phyloP scores from a whole-genome alignment of 345 rosid species.

The Citrus inodora region DNA sequence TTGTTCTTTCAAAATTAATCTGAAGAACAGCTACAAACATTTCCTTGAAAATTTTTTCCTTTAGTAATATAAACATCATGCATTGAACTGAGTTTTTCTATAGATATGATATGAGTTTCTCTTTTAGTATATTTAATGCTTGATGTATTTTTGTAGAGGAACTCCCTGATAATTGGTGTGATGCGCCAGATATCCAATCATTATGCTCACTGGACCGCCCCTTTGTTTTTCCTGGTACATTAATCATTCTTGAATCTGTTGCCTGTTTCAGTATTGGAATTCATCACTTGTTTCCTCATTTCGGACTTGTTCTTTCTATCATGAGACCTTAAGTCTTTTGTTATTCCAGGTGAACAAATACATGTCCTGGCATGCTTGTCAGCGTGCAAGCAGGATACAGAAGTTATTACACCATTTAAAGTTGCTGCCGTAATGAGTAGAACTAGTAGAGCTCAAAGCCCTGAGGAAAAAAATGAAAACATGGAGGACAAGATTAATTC shows the following conservation, averaged over 20 bases:
- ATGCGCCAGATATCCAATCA: conserved; percentile 55
- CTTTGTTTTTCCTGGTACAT: conserved; percentile 87
- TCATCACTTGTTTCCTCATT: neutral
- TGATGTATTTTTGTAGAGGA: conserved; percentile 46
- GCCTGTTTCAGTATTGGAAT: conserved; percentile 16
- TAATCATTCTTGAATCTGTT: conserved; percentile 6
- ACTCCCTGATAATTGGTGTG: conserved; percentile 69
- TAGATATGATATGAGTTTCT: neutral
- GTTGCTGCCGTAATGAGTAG: conserved; percentile 88
- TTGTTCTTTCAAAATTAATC: neutral
- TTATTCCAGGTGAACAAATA: conserved; percentile 79
- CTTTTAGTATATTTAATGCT: conserved; percentile 5
- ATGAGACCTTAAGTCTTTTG: conserved; percentile 18
- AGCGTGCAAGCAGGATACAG: conserved; percentile 66
- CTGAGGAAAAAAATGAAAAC: conserved; percentile 50
- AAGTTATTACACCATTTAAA: conserved; percentile 87
- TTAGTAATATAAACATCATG: neutral
- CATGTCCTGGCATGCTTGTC: conserved; percentile 90
- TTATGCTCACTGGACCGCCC: conserved; percentile 69
- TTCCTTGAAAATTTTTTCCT: neutral
- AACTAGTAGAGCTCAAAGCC: conserved; percentile 55
- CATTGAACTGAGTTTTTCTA: neutral
- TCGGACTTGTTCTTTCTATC: neutral
- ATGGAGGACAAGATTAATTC: conserved; percentile 30
- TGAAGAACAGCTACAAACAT: neutral